Percentiles rank a stretch among this genome's conserved stretches.
These are phyloP conservation scores for Vitellaria paradoxa DNA, from an alignment of 179 eudicot genomes.

Conservation along the genomic window DNA sequence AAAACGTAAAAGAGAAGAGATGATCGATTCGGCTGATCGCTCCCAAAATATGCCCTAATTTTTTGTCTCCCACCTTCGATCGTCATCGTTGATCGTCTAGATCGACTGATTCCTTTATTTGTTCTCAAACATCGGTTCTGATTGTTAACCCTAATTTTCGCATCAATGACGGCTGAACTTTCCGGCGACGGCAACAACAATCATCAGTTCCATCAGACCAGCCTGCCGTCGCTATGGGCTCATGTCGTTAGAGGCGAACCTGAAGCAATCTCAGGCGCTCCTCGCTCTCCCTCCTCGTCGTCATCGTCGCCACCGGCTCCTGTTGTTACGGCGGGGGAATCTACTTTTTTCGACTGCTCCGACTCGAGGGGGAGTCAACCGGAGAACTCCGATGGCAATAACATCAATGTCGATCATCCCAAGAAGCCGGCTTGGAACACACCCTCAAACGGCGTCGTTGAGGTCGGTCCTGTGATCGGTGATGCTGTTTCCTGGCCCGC, in stretches of 20 bases:
- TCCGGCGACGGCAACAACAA: background rate
- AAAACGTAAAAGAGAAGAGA: background rate
- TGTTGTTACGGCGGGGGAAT: conserved; percentile 2
- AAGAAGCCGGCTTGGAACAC: conserved; percentile 67
- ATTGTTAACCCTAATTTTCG: background rate
- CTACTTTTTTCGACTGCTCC: background rate
- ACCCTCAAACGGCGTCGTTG: conserved; percentile 40
- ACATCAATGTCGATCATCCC: conserved; percentile 28
- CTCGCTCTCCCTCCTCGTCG: conserved; percentile 15
- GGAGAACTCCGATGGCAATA: conserved; percentile 25
- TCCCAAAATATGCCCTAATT: too few species aligned
- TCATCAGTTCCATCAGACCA: background rate
- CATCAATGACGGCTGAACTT: conserved; percentile 2
- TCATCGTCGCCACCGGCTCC: background rate
- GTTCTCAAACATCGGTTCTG: too few species aligned
- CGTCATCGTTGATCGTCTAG: too few species aligned
- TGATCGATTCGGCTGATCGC: too few species aligned
- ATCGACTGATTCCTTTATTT: too few species aligned
- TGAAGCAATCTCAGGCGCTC: too few species aligned
- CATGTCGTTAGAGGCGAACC: conserved; percentile 7
- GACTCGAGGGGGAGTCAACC: conserved; percentile 5
- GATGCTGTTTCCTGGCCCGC: conserved; percentile 68
- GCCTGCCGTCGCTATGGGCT: conserved; percentile 29
- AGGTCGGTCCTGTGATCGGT: conserved; percentile 49
- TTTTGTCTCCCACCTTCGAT: too few species aligned